Percentiles rank a stretch among this genome's conserved stretches.
Evolutionary conservation across 2,329 filamentous ascomycete species (phyloP).

Genomic region (Cladosporium sp.): DNA sequence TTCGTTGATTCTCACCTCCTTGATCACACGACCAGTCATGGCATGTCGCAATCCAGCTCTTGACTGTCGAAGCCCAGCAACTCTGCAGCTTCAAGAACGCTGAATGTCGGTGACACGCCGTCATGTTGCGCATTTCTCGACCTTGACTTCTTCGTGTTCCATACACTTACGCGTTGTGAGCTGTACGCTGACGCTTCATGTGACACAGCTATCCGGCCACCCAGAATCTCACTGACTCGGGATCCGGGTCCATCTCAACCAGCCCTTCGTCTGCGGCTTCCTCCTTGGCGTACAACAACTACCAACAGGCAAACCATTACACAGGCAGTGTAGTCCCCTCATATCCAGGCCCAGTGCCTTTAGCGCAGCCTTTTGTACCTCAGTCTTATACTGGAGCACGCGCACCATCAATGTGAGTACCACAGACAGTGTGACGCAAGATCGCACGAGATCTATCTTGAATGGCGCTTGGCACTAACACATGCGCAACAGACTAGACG

Average conservation of each 20-base stretch:
- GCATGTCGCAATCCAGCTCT: conserved; percentile 4
- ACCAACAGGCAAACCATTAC: conserved; percentile 30
- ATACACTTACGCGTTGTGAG: conserved; percentile 4
- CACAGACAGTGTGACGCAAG: conserved; percentile 20
- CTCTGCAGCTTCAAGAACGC: neutral
- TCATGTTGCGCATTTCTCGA: conserved; percentile 1
- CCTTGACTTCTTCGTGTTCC: conserved; percentile 1
- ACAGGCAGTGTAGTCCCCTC: conserved; percentile 24
- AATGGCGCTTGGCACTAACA: conserved; percentile 19
- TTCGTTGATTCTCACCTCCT: conserved; percentile 6
- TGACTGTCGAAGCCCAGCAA: conserved; percentile 1
- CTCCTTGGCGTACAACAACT: conserved; percentile 38
- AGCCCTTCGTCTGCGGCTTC: conserved; percentile 47
- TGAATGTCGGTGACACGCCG: neutral
- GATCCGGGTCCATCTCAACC: conserved; percentile 48
- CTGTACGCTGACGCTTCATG: conserved; percentile 8
- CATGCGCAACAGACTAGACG: conserved; percentile 25
- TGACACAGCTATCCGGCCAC: conserved; percentile 44
- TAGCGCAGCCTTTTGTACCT: conserved; percentile 33
- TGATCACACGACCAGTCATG: conserved; percentile 12
- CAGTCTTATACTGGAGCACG: conserved; percentile 35
- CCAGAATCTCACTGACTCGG: conserved; percentile 50
- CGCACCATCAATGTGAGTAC: conserved; percentile 41
- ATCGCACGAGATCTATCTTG: conserved; percentile 9
- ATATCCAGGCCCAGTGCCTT: conserved; percentile 29